Evolutionary conservation across 257 asterid genomes (phyloP).

Genomic region (Jasminum sambac): DNA sequence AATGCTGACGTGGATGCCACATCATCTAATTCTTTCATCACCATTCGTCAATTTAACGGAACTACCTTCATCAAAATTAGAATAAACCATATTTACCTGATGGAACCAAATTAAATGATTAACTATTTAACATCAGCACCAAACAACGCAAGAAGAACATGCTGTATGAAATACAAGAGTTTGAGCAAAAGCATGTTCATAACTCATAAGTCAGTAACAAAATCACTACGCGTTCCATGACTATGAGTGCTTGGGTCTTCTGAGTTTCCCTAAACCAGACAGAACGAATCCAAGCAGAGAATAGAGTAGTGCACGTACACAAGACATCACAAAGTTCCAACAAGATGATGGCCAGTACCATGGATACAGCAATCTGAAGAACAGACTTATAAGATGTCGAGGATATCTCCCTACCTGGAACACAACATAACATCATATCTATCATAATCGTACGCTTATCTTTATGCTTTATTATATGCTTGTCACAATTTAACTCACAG

Average conservation of each 20-base stretch:
- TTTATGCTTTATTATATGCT: no score
- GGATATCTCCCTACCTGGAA: constrained; percentile 79
- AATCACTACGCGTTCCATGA: not conserved
- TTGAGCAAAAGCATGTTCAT: not conserved
- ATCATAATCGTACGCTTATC: no score
- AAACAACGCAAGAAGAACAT: not conserved
- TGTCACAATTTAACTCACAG: constrained; percentile 50
- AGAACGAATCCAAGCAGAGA: constrained; percentile 49
- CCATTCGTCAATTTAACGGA: no score
- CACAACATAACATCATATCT: not conserved
- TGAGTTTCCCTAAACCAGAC: constrained; percentile 53
- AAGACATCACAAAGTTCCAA: constrained; percentile 74
- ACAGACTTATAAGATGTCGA: constrained; percentile 74
- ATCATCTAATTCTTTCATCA: no score
- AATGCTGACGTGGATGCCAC: no score
- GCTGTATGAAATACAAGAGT: no score
- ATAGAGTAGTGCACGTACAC: constrained; percentile 51
- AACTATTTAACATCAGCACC: not conserved
- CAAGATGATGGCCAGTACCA: constrained; percentile 99
- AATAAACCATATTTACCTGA: no score
- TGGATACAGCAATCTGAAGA: constrained; percentile 76
- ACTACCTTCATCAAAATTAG: no score
- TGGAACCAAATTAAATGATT: no score
- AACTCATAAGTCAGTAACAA: constrained; percentile 2
- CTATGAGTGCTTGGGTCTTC: constrained; percentile 37